Conservation (phyloP, 495 filamentous ascomycete genomes). For the Aspergillus conjunctus region DNA sequence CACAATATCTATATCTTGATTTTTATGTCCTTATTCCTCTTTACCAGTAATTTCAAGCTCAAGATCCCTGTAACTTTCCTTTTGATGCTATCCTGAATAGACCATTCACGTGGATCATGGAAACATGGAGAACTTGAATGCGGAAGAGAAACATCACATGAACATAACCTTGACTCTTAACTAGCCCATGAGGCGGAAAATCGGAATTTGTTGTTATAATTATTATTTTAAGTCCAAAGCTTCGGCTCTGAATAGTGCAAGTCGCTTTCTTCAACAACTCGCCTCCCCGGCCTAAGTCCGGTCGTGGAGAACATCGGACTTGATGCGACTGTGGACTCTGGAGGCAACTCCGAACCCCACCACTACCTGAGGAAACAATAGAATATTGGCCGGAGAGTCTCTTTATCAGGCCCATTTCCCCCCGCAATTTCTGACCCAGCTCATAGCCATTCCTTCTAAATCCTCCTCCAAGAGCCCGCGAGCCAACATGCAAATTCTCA, state of each 20-base stretch:
- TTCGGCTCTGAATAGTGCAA: neutral
- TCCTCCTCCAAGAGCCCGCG: neutral
- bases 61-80: too few species aligned
- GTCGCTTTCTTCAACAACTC: neutral
- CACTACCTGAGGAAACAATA: constrained; percentile 15
- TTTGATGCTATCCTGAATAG: too few species aligned
- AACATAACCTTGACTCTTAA: too few species aligned
- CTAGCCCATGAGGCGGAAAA: too few species aligned
- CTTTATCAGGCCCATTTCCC: constrained; percentile 6
- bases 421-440: neutral
- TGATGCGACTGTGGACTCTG: constrained; percentile 48
- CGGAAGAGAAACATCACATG: too few species aligned
- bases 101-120: too few species aligned
- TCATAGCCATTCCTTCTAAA: neutral
- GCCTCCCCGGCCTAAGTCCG: constrained; percentile 38
- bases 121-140: too few species aligned
- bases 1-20: too few species aligned
- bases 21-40: too few species aligned
- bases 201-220: neutral
- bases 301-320: constrained; percentile 42
- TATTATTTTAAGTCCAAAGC: neutral
- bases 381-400: neutral
- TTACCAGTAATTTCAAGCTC: too few species aligned
- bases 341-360: constrained; percentile 31
- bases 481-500: constrained; percentile 59